Base-by-base conservation (phyloP, 2,329 filamentous ascomycete genomes). In the Dactylellina cionopaga region DNA sequence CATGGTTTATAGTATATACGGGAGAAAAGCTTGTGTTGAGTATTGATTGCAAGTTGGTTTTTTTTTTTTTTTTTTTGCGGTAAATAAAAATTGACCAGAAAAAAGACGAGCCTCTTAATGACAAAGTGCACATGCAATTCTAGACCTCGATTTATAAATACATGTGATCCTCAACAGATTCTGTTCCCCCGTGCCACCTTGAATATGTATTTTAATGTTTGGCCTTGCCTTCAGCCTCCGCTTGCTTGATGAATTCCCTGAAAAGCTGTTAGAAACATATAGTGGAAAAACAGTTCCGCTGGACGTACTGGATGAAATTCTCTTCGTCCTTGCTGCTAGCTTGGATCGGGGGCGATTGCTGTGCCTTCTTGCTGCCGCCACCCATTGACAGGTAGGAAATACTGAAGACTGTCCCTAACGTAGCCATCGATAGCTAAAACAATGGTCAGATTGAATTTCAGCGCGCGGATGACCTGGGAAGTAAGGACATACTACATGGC, bases 1-100 rank as follows among this genome's bases (percentile, higher is more conserved):
- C 83, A 90, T 91, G 29, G 37, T 44, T 9, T 35, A 11, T n/a
- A 25, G n/a, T n/a, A n/a, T n/a, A n/a, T n/a, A n/a, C n/a, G n/a
- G n/a, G n/a, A n/a, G n/a, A n/a, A n/a, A n/a, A n/a, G n/a, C n/a
- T n/a, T n/a, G n/a, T n/a, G n/a, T n/a, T n/a, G n/a, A n/a, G n/a
- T n/a, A n/a, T n/a, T n/a, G n/a, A n/a, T n/a, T n/a, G n/a, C n/a
- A n/a, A n/a, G n/a, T n/a, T n/a, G n/a, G n/a, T n/a, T n/a, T n/a
- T n/a, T n/a, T n/a, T n/a, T n/a, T n/a, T n/a, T n/a, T n/a, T n/a
- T n/a, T n/a, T n/a, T n/a, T n/a, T n/a, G n/a, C n/a, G n/a, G n/a
- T n/a, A n/a, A n/a, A n/a, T n/a, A n/a, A n/a, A 35, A 13, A 6
- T 35, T 35, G 13, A 35, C 6, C 31, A 35, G 13, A 35, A 35